Conservation (phyloP, 768 basidiomycete genomes). For the Lactifluus volemus region DNA sequence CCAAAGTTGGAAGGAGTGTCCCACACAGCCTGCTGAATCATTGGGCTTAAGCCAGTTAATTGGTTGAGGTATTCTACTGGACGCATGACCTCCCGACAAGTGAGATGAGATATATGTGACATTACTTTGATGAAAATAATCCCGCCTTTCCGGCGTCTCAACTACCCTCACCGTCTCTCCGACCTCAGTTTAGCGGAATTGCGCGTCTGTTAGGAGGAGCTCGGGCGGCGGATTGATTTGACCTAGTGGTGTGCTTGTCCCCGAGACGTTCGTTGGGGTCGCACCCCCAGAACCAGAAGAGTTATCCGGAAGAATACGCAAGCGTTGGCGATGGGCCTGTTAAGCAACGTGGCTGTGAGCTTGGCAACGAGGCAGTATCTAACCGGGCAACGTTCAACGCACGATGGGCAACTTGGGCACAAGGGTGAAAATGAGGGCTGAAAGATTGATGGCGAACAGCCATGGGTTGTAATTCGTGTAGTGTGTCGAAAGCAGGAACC, state of each 20-base stretch:
- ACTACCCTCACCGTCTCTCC: no score
- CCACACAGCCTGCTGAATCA: no score
- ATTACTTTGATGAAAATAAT: no score
- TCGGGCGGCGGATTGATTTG: constrained; percentile 23
- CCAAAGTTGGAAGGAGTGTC: no score
- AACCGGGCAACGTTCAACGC: constrained; percentile 21
- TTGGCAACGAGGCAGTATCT: not conserved
- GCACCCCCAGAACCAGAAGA: constrained; percentile 60
- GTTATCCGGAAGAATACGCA: constrained; percentile 64
- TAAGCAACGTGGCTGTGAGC: not conserved
- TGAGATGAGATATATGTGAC: no score
- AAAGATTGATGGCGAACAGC: constrained; percentile 85
- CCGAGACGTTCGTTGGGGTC: constrained; percentile 57
- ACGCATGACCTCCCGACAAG: no score
- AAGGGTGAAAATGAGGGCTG: constrained; percentile 71
- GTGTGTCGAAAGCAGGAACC: constrained; percentile 95
- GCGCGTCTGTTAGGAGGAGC: constrained; percentile 38
- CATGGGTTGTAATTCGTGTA: constrained; percentile 96
- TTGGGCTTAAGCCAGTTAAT: no score
- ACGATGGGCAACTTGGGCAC: constrained; percentile 96
- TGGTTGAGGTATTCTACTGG: no score
- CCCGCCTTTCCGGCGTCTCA: no score
- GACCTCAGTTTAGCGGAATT: constrained; percentile 11
- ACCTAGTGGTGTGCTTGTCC: constrained; percentile 31
- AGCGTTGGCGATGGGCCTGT: constrained; percentile 75